Base-by-base conservation (phyloP, 208 protist species). In the Phytomonas sp. region DNA sequence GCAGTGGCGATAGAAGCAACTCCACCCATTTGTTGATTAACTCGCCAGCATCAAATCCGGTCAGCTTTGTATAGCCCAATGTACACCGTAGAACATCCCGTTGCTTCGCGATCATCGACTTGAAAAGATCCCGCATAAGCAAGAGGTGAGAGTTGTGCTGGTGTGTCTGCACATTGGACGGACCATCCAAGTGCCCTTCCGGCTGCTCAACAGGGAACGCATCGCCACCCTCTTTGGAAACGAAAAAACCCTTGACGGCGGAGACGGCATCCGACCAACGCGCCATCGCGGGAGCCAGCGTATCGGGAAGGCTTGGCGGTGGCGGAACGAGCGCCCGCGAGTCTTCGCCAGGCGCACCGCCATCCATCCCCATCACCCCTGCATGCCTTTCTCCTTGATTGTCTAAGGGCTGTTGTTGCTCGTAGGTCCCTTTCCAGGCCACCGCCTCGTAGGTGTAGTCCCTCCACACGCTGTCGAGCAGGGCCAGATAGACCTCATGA, bases 401-500 rank as follows among this genome's bases (percentile, higher is more conserved):
- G 11, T 71, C 33, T 23, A 40, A n/a, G 5, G 4, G 2, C 31
- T 64, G 46, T 26, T 26, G 26, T 30, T 71, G 68, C 28, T 74
- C 76, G 70, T 70, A 79, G 33, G 68, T 67, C 7, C 66, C 66
- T 56, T 78, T 73, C 87, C 90, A 95, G 20, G 75, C 31, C 29
- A 93, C 56, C 17, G 85, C 90, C 78, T 95, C 90, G 75, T 83
- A 78, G 30, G 72, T 79, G 74, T 88, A 93, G 34, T 87, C 87
- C 23, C 67, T 81, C 85, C 87, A 92, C 51, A 95, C 84, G 46
- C 76, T 82, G 53, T 88, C 71, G 62, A 95, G 75, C 32, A 95
- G 69, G 11, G 74, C 74, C 28, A 71, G 69, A 61, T 80, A 87
- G 43, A 92, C n/a, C 9, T 63, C 36, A 34, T 62, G 32, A n/a